Base-by-base conservation (phyloP, 1,284 basidiomycete genomes). In the Rhodotorula sp. region DNA sequence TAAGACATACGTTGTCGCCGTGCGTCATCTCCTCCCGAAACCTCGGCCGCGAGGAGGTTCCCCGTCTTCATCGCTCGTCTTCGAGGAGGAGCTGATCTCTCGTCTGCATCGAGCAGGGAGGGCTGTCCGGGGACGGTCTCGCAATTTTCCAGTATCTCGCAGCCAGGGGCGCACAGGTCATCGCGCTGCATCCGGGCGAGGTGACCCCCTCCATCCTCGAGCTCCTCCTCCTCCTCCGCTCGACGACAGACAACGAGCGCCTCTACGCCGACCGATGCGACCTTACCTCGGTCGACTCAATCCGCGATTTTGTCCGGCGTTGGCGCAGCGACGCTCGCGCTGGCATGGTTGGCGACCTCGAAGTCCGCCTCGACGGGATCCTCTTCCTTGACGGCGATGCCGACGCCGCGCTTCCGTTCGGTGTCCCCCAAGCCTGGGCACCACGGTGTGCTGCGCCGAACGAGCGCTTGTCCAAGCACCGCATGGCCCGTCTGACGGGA, bases 211-310 rank as follows among this genome's bases (percentile, higher is more conserved):
- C 60, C 3, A 62, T 77, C 46, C 57, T 76, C 19, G 76, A 78
- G 65, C 72, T 78, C n/a, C 48, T 77, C 34, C 56, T 75, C 46
- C 76, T 78, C 61, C 58, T 78, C 15, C 73, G 74, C 22, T 73
- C 67, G 8, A 51, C 75, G 4, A 66, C 75, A 8, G 53, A 37
- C 22, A 77, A 77, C 63, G 78, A 78, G 44, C 71, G 75, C n/a
- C 64, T 77, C 21, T 78, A 78, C 60, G 76, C 72, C 66, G 78
- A 78, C 37, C 36, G 71, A 27, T 76, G 75, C 63, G 78, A 78
- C 53, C 64, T 72, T 25, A 37, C 64, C 4, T 67, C 60, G 7
- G 54, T 75, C 48, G 69, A 46, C 12, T 72, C 69, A 56, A 68
- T 78, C 6, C 57, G 64, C 25, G 29, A 3, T 2, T 78, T 78